These are phyloP conservation scores for Dioscorea cayenensis DNA, from an alignment of 116 monocot genomes.

Conservation along the genomic window DNA sequence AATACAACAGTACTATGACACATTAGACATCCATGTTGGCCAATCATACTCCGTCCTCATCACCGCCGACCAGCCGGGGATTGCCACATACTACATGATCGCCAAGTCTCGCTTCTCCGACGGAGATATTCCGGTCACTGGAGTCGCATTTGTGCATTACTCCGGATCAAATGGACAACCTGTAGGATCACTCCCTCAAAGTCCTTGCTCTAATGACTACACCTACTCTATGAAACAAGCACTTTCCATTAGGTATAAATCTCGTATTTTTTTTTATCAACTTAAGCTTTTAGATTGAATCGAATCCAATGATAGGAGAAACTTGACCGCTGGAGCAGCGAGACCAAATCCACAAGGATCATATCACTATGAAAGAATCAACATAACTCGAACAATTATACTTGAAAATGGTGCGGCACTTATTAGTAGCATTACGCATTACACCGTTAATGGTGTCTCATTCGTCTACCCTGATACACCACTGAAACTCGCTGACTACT, in stretches of 20 bases:
- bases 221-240: slow-evolving; percentile 35
- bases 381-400: slow-evolving; percentile 35
- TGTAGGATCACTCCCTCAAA: neutral
- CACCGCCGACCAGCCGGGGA: slow-evolving; percentile 25
- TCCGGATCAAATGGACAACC: slow-evolving; percentile 4
- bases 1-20: slow-evolving; percentile 17
- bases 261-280: no score
- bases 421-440: slow-evolving; percentile 8
- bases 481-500: slow-evolving; percentile 46
- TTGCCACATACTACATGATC: slow-evolving; percentile 24
- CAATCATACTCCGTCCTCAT: slow-evolving; percentile 42
- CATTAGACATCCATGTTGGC: slow-evolving; percentile 44
- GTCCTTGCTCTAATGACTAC: slow-evolving; percentile 5
- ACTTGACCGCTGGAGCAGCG: slow-evolving; percentile 28
- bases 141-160: slow-evolving; percentile 20
- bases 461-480: slow-evolving; percentile 34
- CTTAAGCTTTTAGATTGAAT: no score
- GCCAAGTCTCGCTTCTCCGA: slow-evolving; percentile 17
- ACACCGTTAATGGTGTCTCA: slow-evolving; percentile 28
- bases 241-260: slow-evolving; percentile 27
- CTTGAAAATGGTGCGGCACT: slow-evolving; percentile 7
- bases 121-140: neutral
- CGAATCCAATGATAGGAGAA: slow-evolving; percentile 9
- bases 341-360: slow-evolving; percentile 62
- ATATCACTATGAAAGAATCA: slow-evolving; percentile 30